A percentile compares a stretch with the other conserved stretches of the same genome.
Conservation (phyloP, 139 green algal genomes). For the Yamagishiella unicocca region DNA sequence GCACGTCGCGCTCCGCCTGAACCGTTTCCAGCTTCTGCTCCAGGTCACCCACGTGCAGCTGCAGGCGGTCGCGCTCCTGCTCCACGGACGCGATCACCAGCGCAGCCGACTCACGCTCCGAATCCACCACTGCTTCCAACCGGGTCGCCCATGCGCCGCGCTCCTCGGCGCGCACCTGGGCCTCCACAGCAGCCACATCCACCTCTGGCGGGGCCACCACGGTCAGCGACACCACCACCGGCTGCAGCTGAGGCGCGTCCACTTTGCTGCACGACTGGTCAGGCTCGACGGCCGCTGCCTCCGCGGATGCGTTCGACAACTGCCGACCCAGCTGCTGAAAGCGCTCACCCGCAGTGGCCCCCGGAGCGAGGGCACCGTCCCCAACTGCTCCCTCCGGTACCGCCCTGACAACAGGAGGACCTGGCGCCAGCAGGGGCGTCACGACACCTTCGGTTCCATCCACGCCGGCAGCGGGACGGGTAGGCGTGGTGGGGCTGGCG, state of each 20-base stretch:
- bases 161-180: background rate
- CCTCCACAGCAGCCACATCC: conserved; percentile 5
- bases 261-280: background rate
- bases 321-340: conserved; percentile 31
- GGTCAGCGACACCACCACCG: conserved; percentile 14
- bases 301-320: background rate
- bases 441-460: background rate
- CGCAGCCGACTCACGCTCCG: conserved; percentile 21
- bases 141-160: background rate
- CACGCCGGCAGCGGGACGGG: background rate
- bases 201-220: background rate
- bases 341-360: conserved; percentile 8
- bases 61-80: conserved; percentile 31
- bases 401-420: background rate
- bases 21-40: background rate
- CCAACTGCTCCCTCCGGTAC: background rate
- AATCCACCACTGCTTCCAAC: conserved; percentile 20
- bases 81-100: conserved; percentile 12
- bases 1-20: background rate
- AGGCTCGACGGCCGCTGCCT: background rate
- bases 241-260: background rate
- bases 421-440: conserved; percentile 35
- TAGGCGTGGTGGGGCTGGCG: conserved; percentile 28
- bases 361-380: background rate
- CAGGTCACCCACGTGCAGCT: background rate